Evolutionary conservation across 148 eudicot genomes (phyloP), one percentile per base, ranked within the genome.

Genomic region (Cornus suecica): DNA sequence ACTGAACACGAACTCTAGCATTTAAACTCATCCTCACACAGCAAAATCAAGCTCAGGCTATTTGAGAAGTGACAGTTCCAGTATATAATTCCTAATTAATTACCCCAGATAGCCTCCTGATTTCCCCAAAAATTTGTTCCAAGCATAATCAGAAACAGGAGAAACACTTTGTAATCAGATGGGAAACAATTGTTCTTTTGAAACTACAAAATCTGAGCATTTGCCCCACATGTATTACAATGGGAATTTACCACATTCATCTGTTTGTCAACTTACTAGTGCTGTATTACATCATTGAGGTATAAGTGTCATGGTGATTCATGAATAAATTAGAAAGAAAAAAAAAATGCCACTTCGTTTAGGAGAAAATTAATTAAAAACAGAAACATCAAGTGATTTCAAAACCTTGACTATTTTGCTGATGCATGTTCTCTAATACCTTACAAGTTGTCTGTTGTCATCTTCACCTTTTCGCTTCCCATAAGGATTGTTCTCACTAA

Each of bases 401-500:
- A 62, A 45, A 29, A 51, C 37, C 45, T 22, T 13, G 0, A 7
- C 1, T 9, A 0, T 48, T 2, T n/a, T 66, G 27, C 2, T 30
- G 42, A 11, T 5, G 13, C 62, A 8, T 30, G 41, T 28, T 42
- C 62, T 20, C 87, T 88, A 91, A 78, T 93, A 86, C 85, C 92
- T 83, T 71, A 86, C 88, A 73, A 88, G 81, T 68, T 89, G 92
- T 28, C 87, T 67, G 2, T 65, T 78, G 61, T 87, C 96, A 72
- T 83, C 88, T 10, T 77, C 86, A 29, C 80, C 77, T 83, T 75
- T 80, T 42, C 34, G 82, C 82, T 74, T 88, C 27, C 97, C 97
- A 42, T 92, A 94, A 10, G 97, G 95, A 66, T 90, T 92, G 73
- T 60, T 78, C 54, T 87, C 87, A 31, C 81, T 94, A 76, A 94